phyloP scores from a whole-genome alignment of 1,139 yeast species.

The Saccharomyces hybrid region DNA sequence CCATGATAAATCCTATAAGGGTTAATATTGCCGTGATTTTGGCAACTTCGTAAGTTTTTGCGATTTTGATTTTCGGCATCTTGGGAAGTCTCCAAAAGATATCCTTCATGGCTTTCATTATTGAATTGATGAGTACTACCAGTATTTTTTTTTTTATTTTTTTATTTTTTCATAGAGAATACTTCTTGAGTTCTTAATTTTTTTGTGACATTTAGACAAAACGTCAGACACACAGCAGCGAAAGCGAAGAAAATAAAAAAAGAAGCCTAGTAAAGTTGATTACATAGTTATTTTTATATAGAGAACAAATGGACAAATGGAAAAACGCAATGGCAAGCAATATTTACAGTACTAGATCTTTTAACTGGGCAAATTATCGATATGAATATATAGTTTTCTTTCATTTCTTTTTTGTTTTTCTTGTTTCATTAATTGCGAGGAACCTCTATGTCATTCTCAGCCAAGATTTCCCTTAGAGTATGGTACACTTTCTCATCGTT shows the following conservation, averaged over 20 bases:
- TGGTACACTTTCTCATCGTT: slow-evolving; percentile 34
- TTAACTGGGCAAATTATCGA: not conserved
- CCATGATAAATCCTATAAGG: slow-evolving; percentile 55
- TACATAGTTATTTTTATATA: not conserved
- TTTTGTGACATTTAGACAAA: not conserved
- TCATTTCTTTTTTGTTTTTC: slow-evolving; percentile 3
- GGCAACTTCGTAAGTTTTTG: not conserved
- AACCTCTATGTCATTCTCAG: slow-evolving; percentile 8
- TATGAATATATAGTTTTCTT: slow-evolving; percentile 4
- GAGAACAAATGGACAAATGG: not conserved
- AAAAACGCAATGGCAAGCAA: not conserved
- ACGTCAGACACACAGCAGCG: not conserved
- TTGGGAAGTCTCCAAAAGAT: not conserved
- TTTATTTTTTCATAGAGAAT: not conserved
- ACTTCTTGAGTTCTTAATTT: not conserved
- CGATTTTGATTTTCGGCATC: not conserved
- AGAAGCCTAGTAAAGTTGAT: not conserved
- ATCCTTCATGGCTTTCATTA: not conserved
- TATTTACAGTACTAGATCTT: not conserved
- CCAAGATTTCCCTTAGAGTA: slow-evolving; percentile 12
- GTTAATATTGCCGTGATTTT: slow-evolving; percentile 30
- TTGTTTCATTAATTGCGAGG: not conserved
- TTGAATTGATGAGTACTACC: not conserved
- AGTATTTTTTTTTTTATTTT: not conserved
- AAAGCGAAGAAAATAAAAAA: not conserved